Percentiles rank a stretch among this genome's conserved stretches.
Conservation (phyloP, 805 yeast genomes). For the Gaillardinia entomophila region DNA sequence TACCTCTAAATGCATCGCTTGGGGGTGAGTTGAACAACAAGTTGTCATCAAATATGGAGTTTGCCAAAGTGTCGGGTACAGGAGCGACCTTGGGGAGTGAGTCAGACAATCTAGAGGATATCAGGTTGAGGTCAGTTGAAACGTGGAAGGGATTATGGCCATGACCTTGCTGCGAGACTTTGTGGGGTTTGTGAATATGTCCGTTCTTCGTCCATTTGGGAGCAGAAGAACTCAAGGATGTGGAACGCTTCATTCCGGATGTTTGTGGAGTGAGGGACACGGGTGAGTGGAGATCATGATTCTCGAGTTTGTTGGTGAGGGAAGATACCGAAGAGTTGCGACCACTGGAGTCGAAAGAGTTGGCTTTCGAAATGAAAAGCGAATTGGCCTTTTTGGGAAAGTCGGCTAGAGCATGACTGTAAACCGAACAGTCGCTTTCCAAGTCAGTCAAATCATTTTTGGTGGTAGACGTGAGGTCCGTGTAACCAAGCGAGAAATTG, state of each 20-base stretch:
- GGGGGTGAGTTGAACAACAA: constrained; percentile 4
- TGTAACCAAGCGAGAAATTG: neutral
- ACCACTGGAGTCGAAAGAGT: neutral
- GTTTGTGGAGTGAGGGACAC: neutral
- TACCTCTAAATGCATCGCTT: constrained; percentile 7
- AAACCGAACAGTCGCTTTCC: constrained; percentile 18
- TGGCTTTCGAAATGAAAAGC: constrained; percentile 7
- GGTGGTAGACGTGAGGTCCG: neutral
- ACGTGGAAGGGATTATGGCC: neutral
- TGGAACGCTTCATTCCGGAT: neutral
- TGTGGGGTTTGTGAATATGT: constrained; percentile 13
- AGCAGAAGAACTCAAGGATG: constrained; percentile 4
- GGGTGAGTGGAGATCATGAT: constrained; percentile 18
- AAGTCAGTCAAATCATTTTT: constrained; percentile 10
- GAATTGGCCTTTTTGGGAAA: constrained; percentile 11
- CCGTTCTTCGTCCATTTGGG: constrained; percentile 8
- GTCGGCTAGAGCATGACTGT: constrained; percentile 4
- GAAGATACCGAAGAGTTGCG: constrained; percentile 16
- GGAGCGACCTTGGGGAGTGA: no score
- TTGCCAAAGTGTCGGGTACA: no score
- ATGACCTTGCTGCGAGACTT: no score
- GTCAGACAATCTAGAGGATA: no score
- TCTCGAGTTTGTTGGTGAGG: constrained; percentile 22
- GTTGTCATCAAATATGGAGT: no score
- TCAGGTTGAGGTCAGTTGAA: neutral